phyloP scores from a whole-genome alignment of 176 grass and related monocot genomes.

The sorghum (Sorghum bicolor) region Sorghum_bicolor_NCBIv3 NC_012878.2:32786001-32786500 shows the following conservation, averaged over 20 bases:
- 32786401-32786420: background rate
- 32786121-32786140: background rate
- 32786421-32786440: background rate
- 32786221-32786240: background rate
- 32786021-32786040: background rate
- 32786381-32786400: too few species aligned
- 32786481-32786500: background rate
- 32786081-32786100: background rate
- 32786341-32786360: background rate
- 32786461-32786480: background rate
- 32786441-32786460: background rate
- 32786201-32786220: background rate
- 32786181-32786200: background rate
- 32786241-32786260: background rate
- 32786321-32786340: background rate
- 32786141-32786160: background rate
- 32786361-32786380: background rate
- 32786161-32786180: too few species aligned
- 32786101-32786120: background rate
- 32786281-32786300: too few species aligned
- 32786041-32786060: background rate
- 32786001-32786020: conserved; percentile 55
- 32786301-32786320: too few species aligned
- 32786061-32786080: background rate
- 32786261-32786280: too few species aligned